These are phyloP conservation scores for Heliamphora pulchella DNA, from an alignment of 179 eudicot genomes.

Conservation along the genomic window DNA sequence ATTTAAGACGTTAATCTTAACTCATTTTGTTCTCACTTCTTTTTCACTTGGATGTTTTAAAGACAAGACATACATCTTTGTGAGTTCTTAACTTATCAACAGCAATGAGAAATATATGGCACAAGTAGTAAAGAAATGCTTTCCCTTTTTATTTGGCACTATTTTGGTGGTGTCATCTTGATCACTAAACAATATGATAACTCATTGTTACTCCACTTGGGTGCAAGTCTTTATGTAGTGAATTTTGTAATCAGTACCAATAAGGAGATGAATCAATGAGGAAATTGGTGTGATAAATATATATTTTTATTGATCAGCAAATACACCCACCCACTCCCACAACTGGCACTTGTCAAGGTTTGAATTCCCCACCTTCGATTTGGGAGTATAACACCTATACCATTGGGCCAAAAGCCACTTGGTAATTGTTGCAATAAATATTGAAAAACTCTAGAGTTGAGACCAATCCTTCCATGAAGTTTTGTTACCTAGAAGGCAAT, in stretches of 20 bases:
- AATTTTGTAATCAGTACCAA: neutral
- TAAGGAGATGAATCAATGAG: neutral
- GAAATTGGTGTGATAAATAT: neutral
- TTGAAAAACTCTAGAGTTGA: neutral
- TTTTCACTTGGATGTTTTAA: neutral
- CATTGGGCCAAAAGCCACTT: too few species aligned
- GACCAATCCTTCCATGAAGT: neutral
- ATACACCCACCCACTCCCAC: too few species aligned
- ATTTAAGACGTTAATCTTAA: neutral
- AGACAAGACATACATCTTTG: neutral
- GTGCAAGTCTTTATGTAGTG: neutral
- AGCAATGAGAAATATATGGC: neutral
- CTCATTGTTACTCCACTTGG: neutral
- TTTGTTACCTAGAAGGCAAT: neutral
- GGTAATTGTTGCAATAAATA: neutral
- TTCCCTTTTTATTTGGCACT: neutral
- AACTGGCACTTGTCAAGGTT: too few species aligned
- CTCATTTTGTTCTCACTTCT: neutral
- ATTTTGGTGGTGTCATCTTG: neutral
- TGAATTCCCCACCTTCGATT: too few species aligned
- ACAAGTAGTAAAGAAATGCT: neutral
- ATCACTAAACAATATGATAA: neutral
- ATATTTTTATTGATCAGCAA: too few species aligned
- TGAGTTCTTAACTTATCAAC: neutral
- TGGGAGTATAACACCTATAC: too few species aligned